Evolutionary conservation across 371 early-diverging fungal species (phyloP).

Genomic region (Cokeromyces recurvatus): DNA sequence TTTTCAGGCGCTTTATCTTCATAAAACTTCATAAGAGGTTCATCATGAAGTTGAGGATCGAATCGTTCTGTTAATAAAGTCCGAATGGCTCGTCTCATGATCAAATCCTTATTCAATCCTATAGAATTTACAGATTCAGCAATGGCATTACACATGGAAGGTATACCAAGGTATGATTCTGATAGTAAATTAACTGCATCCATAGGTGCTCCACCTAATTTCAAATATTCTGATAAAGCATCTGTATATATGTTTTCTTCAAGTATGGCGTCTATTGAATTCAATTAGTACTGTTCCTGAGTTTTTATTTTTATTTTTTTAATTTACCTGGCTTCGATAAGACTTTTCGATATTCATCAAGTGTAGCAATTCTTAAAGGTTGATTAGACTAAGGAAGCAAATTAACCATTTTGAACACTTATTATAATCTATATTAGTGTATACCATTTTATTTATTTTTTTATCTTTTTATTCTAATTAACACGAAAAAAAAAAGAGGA

Average conservation of each 20-base stretch:
- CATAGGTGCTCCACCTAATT: conserved; percentile 61
- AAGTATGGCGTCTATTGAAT: conserved; percentile 57
- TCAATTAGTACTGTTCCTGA: not conserved
- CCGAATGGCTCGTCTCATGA: conserved; percentile 51
- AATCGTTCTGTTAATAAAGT: conserved; percentile 53
- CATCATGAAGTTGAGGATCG: conserved; percentile 54
- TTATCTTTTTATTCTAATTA: too few species aligned
- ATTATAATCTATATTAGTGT: too few species aligned
- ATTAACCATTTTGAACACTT: too few species aligned
- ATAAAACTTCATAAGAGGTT: conserved; percentile 28
- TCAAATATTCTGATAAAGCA: conserved; percentile 45
- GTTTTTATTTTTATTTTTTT: too few species aligned
- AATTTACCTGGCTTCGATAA: conserved; percentile 18
- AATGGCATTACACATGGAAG: conserved; percentile 62
- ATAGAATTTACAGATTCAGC: conserved; percentile 40
- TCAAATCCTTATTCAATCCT: conserved; percentile 37
- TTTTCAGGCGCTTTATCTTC: conserved; percentile 34
- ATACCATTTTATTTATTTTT: too few species aligned
- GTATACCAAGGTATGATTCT: conserved; percentile 62
- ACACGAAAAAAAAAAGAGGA: too few species aligned
- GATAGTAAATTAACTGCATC: conserved; percentile 55
- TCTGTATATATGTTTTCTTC: conserved; percentile 50
- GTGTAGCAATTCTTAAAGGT: conserved; percentile 14
- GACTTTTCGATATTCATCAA: conserved; percentile 17
- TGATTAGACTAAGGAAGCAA: too few species aligned